Evolutionary conservation across 306 rosid genomes (phyloP).

Genomic region (Urtica urens): DNA sequence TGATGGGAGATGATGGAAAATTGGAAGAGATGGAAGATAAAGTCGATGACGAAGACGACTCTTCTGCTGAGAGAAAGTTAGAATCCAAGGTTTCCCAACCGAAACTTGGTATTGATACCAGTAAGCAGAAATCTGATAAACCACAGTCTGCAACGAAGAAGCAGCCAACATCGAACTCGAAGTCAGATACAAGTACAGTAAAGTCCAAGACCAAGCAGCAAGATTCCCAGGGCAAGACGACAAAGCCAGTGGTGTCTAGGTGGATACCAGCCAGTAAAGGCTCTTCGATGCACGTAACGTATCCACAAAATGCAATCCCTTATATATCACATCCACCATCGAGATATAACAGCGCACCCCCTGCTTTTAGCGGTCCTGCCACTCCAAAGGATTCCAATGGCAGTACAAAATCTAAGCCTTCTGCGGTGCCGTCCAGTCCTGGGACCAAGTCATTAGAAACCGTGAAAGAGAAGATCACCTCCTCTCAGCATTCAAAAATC

Average conservation of each 20-base stretch:
- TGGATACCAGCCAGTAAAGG: constrained; percentile 86
- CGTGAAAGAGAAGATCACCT: constrained; percentile 29
- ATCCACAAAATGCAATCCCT: constrained; percentile 71
- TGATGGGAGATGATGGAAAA: constrained; percentile 31
- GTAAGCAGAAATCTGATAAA: constrained; percentile 50
- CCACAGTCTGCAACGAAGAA: constrained; percentile 37
- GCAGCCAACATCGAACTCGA: constrained; percentile 38
- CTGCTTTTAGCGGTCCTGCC: constrained; percentile 29
- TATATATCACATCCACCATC: constrained; percentile 63
- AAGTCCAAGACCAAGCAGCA: constrained; percentile 58
- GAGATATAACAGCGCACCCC: constrained; percentile 59
- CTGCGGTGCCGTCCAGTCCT: constrained; percentile 30
- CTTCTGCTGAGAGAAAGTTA: constrained; percentile 24
- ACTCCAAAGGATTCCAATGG: constrained; percentile 42
- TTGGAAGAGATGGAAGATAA: constrained; percentile 28
- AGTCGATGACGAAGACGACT: constrained; percentile 41
- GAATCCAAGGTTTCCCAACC: constrained; percentile 37
- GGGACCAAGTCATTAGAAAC: constrained; percentile 40
- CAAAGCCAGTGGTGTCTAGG: constrained; percentile 64
- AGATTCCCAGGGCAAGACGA: constrained; percentile 53
- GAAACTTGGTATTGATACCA: constrained; percentile 32
- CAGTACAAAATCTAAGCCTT: constrained; percentile 35
- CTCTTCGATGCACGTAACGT: constrained; percentile 70
- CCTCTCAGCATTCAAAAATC: constrained; percentile 25
- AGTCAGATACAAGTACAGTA: constrained; percentile 34